A percentile compares a stretch with the other conserved stretches of the same genome.
These are phyloP conservation scores for Hyaloperonospora arabidopsidis DNA, from an alignment of 352 stramenopile genomes.

Conservation along the genomic window DNA sequence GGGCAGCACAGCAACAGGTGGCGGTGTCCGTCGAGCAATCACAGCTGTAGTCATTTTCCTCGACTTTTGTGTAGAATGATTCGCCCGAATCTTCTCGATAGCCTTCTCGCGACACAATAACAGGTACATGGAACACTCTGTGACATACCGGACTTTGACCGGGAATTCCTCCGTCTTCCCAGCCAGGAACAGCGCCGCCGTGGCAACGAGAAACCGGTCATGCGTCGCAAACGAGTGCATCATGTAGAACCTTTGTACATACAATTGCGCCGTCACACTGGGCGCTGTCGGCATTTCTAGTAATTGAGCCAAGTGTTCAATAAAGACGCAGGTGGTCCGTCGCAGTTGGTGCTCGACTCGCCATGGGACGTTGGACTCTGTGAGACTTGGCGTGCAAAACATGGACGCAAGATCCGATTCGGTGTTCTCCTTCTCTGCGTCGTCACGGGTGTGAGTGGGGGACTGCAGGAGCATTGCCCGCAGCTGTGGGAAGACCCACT, in stretches of 20 bases:
- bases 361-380: conserved; percentile 42
- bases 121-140: conserved; percentile 65
- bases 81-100: conserved; percentile 23
- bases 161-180: conserved; percentile 72
- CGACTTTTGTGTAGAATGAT: conserved; percentile 18
- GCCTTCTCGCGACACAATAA: conserved; percentile 40
- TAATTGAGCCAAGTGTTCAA: conserved; percentile 55
- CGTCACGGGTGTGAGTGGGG: not conserved
- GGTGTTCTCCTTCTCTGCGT: conserved; percentile 27
- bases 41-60: conserved; percentile 1
- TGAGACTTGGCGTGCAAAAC: conserved; percentile 47
- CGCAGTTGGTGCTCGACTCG: conserved; percentile 51
- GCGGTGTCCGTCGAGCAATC: conserved; percentile 8
- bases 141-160: conserved; percentile 70
- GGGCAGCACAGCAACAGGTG: conserved; percentile 5
- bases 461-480: conserved; percentile 27
- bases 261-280: conserved; percentile 50
- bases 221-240: conserved; percentile 69
- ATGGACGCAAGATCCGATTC: not conserved
- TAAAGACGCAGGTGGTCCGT: conserved; percentile 53
- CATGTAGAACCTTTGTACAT: conserved; percentile 73
- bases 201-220: conserved; percentile 73
- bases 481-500: conserved; percentile 43
- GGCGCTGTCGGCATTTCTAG: conserved; percentile 56
- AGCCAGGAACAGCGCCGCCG: conserved; percentile 64